Conservation (phyloP, 345 rosid species). For the Populus simonii region DNA sequence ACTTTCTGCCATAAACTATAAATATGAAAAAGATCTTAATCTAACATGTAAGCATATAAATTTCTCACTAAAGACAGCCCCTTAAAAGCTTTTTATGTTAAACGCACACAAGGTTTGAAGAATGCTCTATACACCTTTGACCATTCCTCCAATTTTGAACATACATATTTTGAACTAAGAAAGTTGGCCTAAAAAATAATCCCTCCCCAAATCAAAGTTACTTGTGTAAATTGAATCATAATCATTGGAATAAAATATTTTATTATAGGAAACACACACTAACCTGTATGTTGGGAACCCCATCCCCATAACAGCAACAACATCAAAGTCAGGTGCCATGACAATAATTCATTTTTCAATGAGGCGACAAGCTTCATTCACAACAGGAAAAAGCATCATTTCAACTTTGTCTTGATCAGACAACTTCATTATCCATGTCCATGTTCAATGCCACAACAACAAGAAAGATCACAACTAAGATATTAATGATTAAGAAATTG, state of each 20-base stretch:
- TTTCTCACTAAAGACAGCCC: conserved; percentile 32
- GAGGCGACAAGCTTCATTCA: conserved; percentile 11
- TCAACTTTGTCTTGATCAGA: conserved; percentile 12
- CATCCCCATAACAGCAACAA: conserved; percentile 14
- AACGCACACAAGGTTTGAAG: conserved; percentile 79
- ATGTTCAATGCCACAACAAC: neutral
- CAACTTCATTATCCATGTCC: neutral
- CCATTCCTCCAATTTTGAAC: conserved; percentile 70
- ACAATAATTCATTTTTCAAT: conserved; percentile 6
- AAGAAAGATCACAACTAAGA: neutral
- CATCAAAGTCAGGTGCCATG: conserved; percentile 12
- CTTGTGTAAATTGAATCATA: too few species aligned
- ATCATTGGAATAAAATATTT: too few species aligned
- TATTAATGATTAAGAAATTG: too few species aligned
- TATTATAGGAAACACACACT: neutral
- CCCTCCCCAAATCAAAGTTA: conserved; percentile 56
- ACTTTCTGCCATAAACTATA: too few species aligned
- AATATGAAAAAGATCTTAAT: too few species aligned
- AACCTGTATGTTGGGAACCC: conserved; percentile 6
- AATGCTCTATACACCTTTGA: conserved; percentile 61
- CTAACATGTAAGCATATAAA: neutral
- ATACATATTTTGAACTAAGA: conserved; percentile 65
- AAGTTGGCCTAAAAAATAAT: conserved; percentile 81
- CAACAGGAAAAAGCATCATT: conserved; percentile 14
- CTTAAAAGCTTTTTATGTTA: conserved; percentile 62